phyloP scores from a whole-genome alignment of 2,329 filamentous ascomycete genomes.

The Pseudogymnoascus sp. region DNA sequence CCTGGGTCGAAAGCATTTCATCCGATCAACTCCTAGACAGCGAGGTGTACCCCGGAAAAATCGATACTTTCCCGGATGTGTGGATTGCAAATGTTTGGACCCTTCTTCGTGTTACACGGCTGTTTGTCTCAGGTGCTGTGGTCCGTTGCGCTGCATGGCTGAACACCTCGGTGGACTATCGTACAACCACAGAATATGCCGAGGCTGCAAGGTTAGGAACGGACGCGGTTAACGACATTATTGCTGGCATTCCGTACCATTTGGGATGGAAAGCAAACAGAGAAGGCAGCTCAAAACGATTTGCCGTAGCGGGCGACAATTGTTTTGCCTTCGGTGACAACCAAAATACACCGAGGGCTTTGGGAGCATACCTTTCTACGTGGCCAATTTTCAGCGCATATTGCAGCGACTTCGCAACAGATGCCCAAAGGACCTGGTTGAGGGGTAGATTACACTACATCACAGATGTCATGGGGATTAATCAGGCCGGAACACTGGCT shows the following conservation, averaged over 20 bases:
- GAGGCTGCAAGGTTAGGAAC: constrained; percentile 43
- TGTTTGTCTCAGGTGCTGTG: constrained; percentile 47
- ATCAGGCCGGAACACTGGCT: constrained; percentile 47
- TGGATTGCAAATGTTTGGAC: constrained; percentile 53
- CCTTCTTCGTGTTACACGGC: constrained; percentile 43
- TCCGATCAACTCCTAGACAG: constrained; percentile 43
- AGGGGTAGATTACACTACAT: constrained; percentile 47
- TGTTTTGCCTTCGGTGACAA: constrained; percentile 44
- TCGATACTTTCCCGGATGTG: constrained; percentile 52
- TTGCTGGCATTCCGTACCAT: constrained; percentile 54
- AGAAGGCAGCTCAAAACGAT: constrained; percentile 31
- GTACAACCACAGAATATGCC: constrained; percentile 54
- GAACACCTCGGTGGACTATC: constrained; percentile 51
- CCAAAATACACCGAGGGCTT: constrained; percentile 38
- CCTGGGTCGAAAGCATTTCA: constrained; percentile 48
- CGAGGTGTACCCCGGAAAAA: constrained; percentile 51
- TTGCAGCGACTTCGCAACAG: constrained; percentile 51
- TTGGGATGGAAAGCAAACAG: constrained; percentile 49
- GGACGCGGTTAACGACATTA: constrained; percentile 49
- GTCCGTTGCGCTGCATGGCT: constrained; percentile 55
- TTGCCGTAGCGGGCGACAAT: constrained; percentile 27
- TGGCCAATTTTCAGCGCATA: constrained; percentile 49
- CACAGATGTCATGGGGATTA: constrained; percentile 47
- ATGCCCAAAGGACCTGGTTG: constrained; percentile 49
- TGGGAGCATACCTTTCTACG: constrained; percentile 51